These are phyloP conservation scores for Populus hybrid DNA, from an alignment of 441 rosid genomes.

Conservation along the genomic window DNA sequence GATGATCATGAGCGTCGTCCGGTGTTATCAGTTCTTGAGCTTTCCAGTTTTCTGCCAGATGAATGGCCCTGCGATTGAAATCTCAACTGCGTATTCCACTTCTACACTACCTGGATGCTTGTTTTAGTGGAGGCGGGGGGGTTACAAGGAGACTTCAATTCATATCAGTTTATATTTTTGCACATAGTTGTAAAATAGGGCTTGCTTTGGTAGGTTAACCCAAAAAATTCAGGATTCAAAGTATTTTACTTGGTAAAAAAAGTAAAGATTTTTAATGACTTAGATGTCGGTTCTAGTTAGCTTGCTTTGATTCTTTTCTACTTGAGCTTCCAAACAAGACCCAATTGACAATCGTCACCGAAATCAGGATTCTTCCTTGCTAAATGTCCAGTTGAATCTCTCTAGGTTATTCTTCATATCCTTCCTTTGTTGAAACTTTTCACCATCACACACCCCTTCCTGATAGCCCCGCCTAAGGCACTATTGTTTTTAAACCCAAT, in stretches of 20 bases:
- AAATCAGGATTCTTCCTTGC: neutral
- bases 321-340: neutral
- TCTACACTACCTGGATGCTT: neutral
- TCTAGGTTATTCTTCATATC: neutral
- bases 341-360: neutral
- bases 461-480: constrained; percentile 6
- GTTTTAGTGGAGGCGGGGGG: no score
- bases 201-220: no score
- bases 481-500: neutral
- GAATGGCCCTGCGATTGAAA: neutral
- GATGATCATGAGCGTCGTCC: neutral
- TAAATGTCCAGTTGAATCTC: no score
- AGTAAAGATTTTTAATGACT: neutral
- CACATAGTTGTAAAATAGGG: no score
- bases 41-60: neutral
- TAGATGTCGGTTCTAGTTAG: neutral
- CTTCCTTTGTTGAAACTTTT: neutral
- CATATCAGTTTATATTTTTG: no score
- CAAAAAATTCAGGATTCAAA: no score
- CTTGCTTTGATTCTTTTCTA: no score
- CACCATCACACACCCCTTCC: neutral
- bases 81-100: neutral
- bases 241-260: no score
- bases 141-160: no score
- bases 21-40: neutral